phyloP scores from a whole-genome alignment of 164 flowering plant genomes.

The Vitis rotundifolia region DNA sequence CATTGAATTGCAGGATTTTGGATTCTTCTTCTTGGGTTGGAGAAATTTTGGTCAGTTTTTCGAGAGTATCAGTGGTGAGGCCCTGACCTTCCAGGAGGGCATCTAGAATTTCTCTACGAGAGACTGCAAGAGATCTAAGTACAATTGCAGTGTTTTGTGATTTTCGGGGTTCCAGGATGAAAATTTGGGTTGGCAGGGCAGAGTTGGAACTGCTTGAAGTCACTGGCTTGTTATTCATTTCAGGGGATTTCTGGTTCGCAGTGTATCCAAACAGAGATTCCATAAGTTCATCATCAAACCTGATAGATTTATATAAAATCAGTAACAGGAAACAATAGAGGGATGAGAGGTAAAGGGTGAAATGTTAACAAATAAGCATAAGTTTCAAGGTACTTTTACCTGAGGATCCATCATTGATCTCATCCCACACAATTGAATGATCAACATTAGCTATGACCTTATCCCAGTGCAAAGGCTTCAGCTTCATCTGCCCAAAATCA shows the following conservation, averaged over 20 bases:
- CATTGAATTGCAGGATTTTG: slow-evolving; percentile 42
- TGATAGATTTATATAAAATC: slow-evolving; percentile 19
- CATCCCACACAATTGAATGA: slow-evolving; percentile 90
- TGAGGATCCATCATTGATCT: slow-evolving; percentile 71
- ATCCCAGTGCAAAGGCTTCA: slow-evolving; percentile 94
- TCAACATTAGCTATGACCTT: slow-evolving; percentile 65
- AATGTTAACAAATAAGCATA: background rate
- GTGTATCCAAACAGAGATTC: slow-evolving; percentile 73
- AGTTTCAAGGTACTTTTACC: slow-evolving; percentile 34
- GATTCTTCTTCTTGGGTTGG: slow-evolving; percentile 57
- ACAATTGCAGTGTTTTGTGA: slow-evolving; percentile 72
- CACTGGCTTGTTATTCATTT: slow-evolving; percentile 10
- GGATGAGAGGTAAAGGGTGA: background rate
- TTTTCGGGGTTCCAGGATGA: slow-evolving; percentile 70
- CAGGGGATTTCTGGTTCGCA: slow-evolving; percentile 41
- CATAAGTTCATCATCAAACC: slow-evolving; percentile 80
- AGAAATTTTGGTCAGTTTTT: slow-evolving; percentile 54
- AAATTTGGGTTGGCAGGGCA: slow-evolving; percentile 36
- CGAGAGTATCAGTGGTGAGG: slow-evolving; percentile 46
- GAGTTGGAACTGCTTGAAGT: slow-evolving; percentile 21
- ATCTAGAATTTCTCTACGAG: slow-evolving; percentile 54
- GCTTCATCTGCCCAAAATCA: slow-evolving; percentile 37
- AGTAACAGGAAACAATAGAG: background rate
- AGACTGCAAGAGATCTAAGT: slow-evolving; percentile 45
- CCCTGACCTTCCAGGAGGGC: slow-evolving; percentile 51